A percentile compares a stretch with the other conserved stretches of the same genome.
Conservation (phyloP, 2,329 filamentous ascomycete genomes). For the Periconia digitata region DNA sequence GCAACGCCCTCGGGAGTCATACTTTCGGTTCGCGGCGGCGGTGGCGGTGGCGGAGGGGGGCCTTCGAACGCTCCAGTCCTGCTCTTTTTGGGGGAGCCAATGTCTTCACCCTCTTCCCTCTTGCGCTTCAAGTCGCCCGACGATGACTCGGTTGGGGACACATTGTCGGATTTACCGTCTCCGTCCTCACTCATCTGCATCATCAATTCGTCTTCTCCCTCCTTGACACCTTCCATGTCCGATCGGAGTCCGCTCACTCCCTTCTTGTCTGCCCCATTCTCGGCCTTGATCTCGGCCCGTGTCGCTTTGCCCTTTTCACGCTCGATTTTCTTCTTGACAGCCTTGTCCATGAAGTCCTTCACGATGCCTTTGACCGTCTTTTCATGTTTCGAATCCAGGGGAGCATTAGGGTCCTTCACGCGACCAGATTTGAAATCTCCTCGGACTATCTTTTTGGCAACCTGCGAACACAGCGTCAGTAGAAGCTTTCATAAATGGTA, state of each 20-base stretch:
- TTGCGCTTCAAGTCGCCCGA: constrained; percentile 40
- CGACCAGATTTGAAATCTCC: constrained; percentile 89
- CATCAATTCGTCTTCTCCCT: constrained; percentile 16
- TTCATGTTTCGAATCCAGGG: constrained; percentile 74
- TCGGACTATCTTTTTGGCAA: constrained; percentile 84
- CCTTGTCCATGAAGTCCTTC: constrained; percentile 84
- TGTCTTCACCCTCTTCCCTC: constrained; percentile 33
- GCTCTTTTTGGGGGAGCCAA: constrained; percentile 34
- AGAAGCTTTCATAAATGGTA: not conserved
- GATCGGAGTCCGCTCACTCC: constrained; percentile 17
- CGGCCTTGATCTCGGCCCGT: constrained; percentile 33
- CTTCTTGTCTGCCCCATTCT: constrained; percentile 11
- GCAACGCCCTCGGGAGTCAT: constrained; percentile 7
- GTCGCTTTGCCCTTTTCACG: constrained; percentile 61
- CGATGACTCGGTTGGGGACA: constrained; percentile 28
- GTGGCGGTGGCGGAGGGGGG: constrained; percentile 47
- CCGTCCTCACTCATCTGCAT: constrained; percentile 21
- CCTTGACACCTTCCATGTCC: constrained; percentile 19
- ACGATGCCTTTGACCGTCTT: constrained; percentile 83
- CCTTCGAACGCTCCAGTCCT: constrained; percentile 42
- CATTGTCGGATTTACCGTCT: constrained; percentile 9
- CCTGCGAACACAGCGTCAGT: constrained; percentile 37
- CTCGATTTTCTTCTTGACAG: constrained; percentile 68
- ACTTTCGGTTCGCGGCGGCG: constrained; percentile 37
- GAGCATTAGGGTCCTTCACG: constrained; percentile 74